Base-by-base conservation (phyloP, 179 eudicot species). In the Camellia oleifera region DNA sequence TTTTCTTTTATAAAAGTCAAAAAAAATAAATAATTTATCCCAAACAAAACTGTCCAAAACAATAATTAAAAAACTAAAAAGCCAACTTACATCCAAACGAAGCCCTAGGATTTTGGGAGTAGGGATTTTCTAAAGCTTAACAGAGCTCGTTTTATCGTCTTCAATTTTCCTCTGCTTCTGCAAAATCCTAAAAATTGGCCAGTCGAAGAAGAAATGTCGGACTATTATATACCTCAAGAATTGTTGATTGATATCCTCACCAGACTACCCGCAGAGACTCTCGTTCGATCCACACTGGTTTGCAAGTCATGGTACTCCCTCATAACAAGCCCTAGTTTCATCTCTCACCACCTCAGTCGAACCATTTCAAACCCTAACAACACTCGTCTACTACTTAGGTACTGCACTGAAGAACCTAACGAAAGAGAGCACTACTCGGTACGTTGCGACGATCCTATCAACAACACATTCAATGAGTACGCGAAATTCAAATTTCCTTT, bases 351-450 rank as follows among this genome's bases (percentile, higher is more conserved):
- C 7, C 52, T 48, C 52, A 48, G 2, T 58, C 62, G n/a, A 15
- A 58, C 15, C 13, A 58, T 11, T 11, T 3, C 12, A 58, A 67
- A 63, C 45, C 12, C 20, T 60, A 7, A 11, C 40, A 3, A 70
- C 3, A 13, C 14, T 7, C 63, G 32, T 23, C 76, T 53, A 4
- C 76, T 73, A 44, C 14, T 72, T 23, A 32, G 44, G 40, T 32
- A 74, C 77, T 56, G n/a, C 65, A n/a, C 77, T 56, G 64, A 23
- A 1, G 0, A 54, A 26, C 32, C 32, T 26, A 57, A 15, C 32
- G 32, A 15, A 26, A 26, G 32, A 7, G 77, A 74, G 20, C 50
- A n/a, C 65, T 74, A 74, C 56, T 57, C 77, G 2, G 50, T 74
- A 11, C 13, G 13, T 0, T 8, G 20, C 26, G 77, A 74, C 52